These are phyloP conservation scores for Thielaviopsis cerberus DNA, from an alignment of 2,329 filamentous ascomycete species.

Conservation along the genomic window DNA sequence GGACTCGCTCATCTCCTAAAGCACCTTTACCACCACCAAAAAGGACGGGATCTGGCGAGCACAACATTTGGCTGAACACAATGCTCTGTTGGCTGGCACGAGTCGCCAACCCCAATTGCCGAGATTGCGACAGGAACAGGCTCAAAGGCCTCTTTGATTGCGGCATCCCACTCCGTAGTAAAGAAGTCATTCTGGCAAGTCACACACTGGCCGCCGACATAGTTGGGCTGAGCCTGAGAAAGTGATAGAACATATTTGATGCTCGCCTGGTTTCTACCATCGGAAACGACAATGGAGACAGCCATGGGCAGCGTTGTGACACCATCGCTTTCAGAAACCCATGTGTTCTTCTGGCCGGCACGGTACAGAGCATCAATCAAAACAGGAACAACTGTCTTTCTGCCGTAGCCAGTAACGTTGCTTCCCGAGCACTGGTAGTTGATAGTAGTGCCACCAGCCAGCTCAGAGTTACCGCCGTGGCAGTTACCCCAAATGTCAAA, in stretches of 20 bases:
- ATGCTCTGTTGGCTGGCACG: constrained; percentile 1
- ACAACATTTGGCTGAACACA: neutral
- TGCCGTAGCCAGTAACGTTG: neutral
- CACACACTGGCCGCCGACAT: constrained; percentile 2
- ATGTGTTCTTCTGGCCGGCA: neutral
- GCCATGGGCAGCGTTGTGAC: constrained; percentile 1
- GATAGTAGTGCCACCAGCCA: constrained; percentile 1
- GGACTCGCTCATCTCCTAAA: neutral
- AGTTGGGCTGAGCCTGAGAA: neutral
- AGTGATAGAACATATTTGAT: neutral
- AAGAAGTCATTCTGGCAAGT: constrained; percentile 1
- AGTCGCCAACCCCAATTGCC: neutral
- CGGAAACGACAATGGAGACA: neutral
- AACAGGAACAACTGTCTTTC: constrained; percentile 4
- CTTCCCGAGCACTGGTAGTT: constrained; percentile 5
- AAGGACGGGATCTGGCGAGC: neutral
- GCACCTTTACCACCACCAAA: constrained; percentile 3
- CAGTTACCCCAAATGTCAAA: constrained; percentile 10
- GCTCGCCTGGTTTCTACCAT: constrained; percentile 4
- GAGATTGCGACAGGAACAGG: neutral
- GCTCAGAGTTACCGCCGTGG: neutral
- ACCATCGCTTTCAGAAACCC: neutral
- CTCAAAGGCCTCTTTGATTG: neutral
- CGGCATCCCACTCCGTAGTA: neutral
- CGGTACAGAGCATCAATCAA: constrained; percentile 6